Evolutionary conservation across 805 yeast species (phyloP).

Genomic region (Pichia eremophila): DNA sequence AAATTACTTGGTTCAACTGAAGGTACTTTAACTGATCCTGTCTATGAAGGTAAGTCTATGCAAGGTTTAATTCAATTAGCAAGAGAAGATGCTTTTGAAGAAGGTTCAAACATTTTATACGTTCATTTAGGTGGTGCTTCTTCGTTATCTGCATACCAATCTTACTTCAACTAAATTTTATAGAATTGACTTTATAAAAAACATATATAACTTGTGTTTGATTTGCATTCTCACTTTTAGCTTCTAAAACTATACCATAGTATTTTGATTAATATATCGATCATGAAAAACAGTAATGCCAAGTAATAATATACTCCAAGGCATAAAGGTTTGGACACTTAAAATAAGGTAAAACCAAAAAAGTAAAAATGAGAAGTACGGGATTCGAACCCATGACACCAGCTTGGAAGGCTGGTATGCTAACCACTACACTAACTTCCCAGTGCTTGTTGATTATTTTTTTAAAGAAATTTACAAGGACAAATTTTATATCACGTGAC

Average conservation of each 20-base stretch:
- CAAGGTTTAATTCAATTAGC: conserved; percentile 24
- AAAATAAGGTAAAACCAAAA: neutral
- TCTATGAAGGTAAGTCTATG: conserved; percentile 30
- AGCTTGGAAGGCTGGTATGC: conserved; percentile 92
- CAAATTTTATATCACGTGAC: no score
- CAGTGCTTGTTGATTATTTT: conserved; percentile 18
- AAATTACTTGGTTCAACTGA: conserved; percentile 27
- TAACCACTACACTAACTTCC: conserved; percentile 91
- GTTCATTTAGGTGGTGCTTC: conserved; percentile 29
- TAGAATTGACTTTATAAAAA: no score
- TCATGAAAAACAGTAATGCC: no score
- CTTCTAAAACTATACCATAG: no score
- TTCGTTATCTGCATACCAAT: conserved; percentile 24
- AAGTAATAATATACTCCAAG: no score
- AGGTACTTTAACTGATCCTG: conserved; percentile 30
- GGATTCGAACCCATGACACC: conserved; percentile 93
- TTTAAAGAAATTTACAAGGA: no score
- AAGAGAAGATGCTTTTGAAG: conserved; percentile 19
- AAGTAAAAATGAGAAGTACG: conserved; percentile 65
- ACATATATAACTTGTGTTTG: no score
- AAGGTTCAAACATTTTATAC: conserved; percentile 24
- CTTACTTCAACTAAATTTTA: conserved; percentile 11
- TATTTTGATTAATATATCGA: no score
- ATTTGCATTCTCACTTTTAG: no score
- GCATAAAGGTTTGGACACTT: no score